phyloP scores from a whole-genome alignment of 139 green algal species.

The Picochlorum sp. region DNA sequence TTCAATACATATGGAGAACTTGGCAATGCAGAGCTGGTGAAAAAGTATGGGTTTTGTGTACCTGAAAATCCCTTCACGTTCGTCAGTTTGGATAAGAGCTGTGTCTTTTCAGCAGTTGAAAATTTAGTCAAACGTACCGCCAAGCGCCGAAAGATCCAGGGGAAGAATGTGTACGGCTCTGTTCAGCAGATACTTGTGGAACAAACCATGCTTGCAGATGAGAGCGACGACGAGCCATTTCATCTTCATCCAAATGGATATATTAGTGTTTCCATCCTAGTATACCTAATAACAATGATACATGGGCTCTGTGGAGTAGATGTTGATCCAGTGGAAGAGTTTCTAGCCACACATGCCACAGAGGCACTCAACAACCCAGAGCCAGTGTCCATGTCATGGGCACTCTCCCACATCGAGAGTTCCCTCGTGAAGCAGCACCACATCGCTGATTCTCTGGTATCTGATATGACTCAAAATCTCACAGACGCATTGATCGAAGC shows the following conservation, averaged over 20 bases:
- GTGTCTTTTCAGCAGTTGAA: background rate
- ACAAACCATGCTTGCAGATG: slow-evolving; percentile 18
- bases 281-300: background rate
- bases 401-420: too few relatives aligned
- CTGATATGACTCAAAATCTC: too few relatives aligned
- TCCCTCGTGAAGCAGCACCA: too few relatives aligned
- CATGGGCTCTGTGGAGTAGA: background rate
- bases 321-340: background rate
- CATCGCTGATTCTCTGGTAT: too few relatives aligned
- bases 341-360: background rate
- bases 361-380: too few relatives aligned
- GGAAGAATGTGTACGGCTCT: background rate
- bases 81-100: background rate
- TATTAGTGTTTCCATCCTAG: slow-evolving; percentile 8
- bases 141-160: background rate
- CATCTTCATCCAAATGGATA: slow-evolving; percentile 33
- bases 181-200: slow-evolving; percentile 7
- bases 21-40: slow-evolving; percentile 44
- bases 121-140: background rate
- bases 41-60: slow-evolving; percentile 61
- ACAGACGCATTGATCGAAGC: too few relatives aligned
- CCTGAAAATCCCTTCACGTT: slow-evolving; percentile 40
- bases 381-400: too few relatives aligned
- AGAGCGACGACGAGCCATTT: slow-evolving; percentile 37
- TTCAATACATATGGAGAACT: slow-evolving; percentile 59